phyloP scores from a whole-genome alignment of 495 filamentous ascomycete genomes.

The Cercophora samala region DNA sequence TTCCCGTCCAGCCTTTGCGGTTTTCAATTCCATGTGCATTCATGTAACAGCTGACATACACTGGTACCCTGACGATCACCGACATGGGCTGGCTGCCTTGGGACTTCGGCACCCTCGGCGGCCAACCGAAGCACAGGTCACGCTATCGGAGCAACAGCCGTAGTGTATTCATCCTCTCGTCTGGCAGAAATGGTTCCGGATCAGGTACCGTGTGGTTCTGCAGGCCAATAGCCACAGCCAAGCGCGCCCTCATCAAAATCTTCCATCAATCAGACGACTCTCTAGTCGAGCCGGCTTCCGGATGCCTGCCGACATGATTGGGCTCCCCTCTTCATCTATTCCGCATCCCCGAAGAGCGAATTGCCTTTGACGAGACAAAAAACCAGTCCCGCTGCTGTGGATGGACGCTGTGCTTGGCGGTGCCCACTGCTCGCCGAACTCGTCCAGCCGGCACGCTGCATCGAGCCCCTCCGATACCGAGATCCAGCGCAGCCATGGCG shows the following conservation, averaged over 20 bases:
- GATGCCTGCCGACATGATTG: slow-evolving; percentile 13
- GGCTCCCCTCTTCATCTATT: slow-evolving; percentile 1
- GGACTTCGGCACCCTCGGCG: neutral
- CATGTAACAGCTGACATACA: too few relatives aligned
- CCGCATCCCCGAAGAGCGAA: neutral
- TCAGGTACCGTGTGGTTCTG: neutral
- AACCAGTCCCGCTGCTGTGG: slow-evolving; percentile 11
- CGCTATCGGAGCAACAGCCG: neutral
- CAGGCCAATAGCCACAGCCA: too few relatives aligned
- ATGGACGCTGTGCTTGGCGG: slow-evolving; percentile 11
- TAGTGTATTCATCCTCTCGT: neutral
- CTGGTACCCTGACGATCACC: neutral
- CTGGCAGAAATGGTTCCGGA: neutral
- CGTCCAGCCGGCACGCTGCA: slow-evolving; percentile 12
- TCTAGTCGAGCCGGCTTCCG: slow-evolving; percentile 17
- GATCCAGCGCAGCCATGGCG: slow-evolving; percentile 12
- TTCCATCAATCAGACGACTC: slow-evolving; percentile 15
- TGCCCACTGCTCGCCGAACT: slow-evolving; percentile 9
- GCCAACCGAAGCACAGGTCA: neutral
- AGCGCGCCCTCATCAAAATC: neutral
- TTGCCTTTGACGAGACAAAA: neutral
- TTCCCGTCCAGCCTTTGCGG: neutral
- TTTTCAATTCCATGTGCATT: too few relatives aligned
- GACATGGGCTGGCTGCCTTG: neutral
- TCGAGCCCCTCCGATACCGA: slow-evolving; percentile 17